Conservation (phyloP, 306 rosid species). For the Lathyrus aphaca region DNA sequence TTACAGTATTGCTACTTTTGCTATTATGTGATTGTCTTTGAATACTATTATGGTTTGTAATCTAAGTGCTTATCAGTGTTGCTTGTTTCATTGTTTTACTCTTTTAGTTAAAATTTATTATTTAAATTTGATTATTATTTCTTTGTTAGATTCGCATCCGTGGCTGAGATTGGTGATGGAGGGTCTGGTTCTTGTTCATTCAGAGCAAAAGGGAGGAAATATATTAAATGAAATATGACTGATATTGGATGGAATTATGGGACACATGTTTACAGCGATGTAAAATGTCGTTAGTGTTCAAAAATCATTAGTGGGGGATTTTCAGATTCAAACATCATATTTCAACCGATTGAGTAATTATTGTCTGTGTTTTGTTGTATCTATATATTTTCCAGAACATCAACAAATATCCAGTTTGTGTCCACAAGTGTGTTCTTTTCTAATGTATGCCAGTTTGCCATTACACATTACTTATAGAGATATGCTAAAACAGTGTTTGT, state of each 20-base stretch:
- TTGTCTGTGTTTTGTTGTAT: conserved; percentile 40
- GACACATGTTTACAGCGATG: neutral
- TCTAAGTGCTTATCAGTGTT: no score
- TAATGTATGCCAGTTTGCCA: neutral
- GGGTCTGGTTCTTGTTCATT: no score
- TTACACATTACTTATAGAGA: neutral
- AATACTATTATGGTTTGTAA: no score
- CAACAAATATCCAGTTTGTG: conserved; percentile 19
- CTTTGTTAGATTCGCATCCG: no score
- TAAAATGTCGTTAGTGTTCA: neutral
- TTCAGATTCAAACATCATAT: neutral
- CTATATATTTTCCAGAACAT: conserved; percentile 17
- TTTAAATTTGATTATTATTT: no score
- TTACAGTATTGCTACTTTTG: no score
- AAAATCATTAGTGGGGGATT: neutral
- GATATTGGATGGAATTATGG: conserved; percentile 3
- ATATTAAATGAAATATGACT: neutral
- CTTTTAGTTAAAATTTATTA: no score
- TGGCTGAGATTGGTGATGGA: no score
- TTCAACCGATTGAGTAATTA: conserved; percentile 37
- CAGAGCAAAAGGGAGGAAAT: neutral
- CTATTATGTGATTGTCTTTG: no score
- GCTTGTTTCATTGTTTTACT: no score
- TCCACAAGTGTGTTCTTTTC: neutral
- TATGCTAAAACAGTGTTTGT: neutral